Conservation (phyloP, 176 grass and related monocot genomes). For the Secale cereale region DNA sequence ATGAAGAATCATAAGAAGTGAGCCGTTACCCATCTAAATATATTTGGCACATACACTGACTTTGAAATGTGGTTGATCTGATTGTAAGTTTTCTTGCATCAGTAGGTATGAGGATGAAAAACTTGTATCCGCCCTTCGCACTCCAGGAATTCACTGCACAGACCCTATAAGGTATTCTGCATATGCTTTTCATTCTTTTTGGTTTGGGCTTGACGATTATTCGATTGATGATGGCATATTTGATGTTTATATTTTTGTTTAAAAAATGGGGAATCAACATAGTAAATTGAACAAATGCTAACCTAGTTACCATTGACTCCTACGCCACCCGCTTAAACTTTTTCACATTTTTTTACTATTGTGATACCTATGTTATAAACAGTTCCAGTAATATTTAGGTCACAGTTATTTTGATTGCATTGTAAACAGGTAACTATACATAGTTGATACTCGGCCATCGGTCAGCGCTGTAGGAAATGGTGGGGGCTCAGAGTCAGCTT, state of each 20-base stretch:
- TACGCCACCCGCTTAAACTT: background rate
- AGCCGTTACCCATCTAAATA: slow-evolving; percentile 32
- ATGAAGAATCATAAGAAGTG: slow-evolving; percentile 80
- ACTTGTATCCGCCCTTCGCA: slow-evolving; percentile 73
- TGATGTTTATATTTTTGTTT: background rate
- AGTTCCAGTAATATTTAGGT: slow-evolving; percentile 1
- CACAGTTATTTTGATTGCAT: slow-evolving; percentile 12
- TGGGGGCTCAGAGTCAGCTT: slow-evolving; percentile 81
- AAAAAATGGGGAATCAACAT: background rate
- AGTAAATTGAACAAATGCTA: background rate
- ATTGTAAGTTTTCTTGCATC: slow-evolving; percentile 42
- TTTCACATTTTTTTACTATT: background rate
- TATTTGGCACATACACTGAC: slow-evolving; percentile 2
- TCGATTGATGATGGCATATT: background rate
- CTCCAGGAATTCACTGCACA: slow-evolving; percentile 19
- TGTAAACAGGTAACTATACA: slow-evolving; percentile 84
- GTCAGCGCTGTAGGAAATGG: slow-evolving; percentile 51
- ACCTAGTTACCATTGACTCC: background rate
- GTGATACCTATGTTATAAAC: background rate
- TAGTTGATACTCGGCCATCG: slow-evolving; percentile 83
- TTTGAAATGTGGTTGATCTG: slow-evolving; percentile 8
- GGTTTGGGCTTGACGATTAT: background rate
- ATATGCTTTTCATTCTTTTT: slow-evolving; percentile 2
- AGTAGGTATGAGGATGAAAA: slow-evolving; percentile 51
- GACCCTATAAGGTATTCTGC: slow-evolving; percentile 45